Evolutionary conservation across 2,329 filamentous ascomycete genomes (phyloP).

Genomic region (Akanthomyces uredinophilus): DNA sequence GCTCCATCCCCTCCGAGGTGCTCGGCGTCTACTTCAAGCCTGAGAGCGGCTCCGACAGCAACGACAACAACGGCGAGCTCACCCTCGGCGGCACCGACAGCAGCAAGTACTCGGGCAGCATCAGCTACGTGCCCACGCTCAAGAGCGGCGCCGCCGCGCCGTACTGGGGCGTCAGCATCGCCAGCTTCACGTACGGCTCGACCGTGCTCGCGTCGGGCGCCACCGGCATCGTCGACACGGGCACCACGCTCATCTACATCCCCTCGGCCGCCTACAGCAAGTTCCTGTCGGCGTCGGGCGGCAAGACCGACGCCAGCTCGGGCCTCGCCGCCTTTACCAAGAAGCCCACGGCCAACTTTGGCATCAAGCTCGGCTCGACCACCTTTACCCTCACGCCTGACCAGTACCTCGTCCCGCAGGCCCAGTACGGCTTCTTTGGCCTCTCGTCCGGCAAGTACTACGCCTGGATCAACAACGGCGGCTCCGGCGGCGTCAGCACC

Average conservation of each 20-base stretch:
- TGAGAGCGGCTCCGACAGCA: conserved; percentile 22
- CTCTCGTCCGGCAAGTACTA: conserved; percentile 25
- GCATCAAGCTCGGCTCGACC: conserved; percentile 24
- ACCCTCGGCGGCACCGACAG: conserved; percentile 22
- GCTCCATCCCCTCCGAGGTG: conserved; percentile 24
- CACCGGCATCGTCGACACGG: conserved; percentile 24
- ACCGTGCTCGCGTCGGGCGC: conserved; percentile 17
- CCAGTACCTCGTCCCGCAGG: conserved; percentile 24
- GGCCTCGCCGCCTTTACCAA: conserved; percentile 23
- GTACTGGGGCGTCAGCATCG: conserved; percentile 24
- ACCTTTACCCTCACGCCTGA: conserved; percentile 25
- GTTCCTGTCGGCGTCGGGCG: conserved; percentile 25
- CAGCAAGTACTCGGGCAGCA: conserved; percentile 19
- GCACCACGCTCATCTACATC: conserved; percentile 25
- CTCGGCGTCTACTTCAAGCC: conserved; percentile 26
- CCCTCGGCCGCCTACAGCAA: conserved; percentile 23
- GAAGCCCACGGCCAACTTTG: conserved; percentile 25
- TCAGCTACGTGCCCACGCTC: conserved; percentile 20
- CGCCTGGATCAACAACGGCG: conserved; percentile 25
- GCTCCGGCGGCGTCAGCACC: conserved; percentile 23
- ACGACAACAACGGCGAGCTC: conserved; percentile 22
- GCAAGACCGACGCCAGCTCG: conserved; percentile 21
- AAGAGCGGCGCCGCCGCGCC: conserved; percentile 14
- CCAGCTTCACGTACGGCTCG: conserved; percentile 22
- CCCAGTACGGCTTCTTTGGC: conserved; percentile 22